Evolutionary conservation across 257 asterid species (phyloP), one percentile per base, ranked within the genome.

Genomic region (Solanum sitiens): DNA sequence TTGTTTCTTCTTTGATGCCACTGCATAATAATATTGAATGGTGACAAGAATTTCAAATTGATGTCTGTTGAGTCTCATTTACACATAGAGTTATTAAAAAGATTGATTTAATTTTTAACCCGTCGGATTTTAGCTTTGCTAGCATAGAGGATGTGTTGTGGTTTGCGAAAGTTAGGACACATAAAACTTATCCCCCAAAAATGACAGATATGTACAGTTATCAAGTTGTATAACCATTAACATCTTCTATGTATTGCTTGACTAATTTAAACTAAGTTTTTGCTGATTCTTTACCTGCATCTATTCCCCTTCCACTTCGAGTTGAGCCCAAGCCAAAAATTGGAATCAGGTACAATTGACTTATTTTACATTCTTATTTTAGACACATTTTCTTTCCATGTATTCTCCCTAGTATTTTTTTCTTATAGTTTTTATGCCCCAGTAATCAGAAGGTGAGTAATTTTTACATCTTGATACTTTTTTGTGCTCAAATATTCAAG

Each of bases 251-350:
- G 30, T 27, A 27, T 27, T 27, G 30, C 30, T 27, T 27, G 87
- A 94, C 95, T 83, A 86, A 79, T 67, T 83, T 71, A 86, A 91
- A 95, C 99, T 91, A 93, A 86, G 99, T 98, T 87, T 98, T 96
- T 75, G 92, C 99, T 75, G 98, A 96, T 90, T 89, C 96, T 89
- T 90, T 98, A 86, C 86, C 96, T 13, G 91, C 97, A 65, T 63
- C 97, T 67, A 92, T 95, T 79, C 98, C 99, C 87, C 89, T 94
- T 95, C 95, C 98, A 8, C 98, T 94, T 83, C 97, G 98, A 40
- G 98, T 96, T 87, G 99, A 95, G 90, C 99, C 99, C 87, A 96
- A 95, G 95, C 92, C 97, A 72, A 95, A 96, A 91, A 96, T 98
- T 88, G 98, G 98, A 71, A 96, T 96, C 88, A 96, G 98, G 99